phyloP scores from a whole-genome alignment of 2,329 filamentous ascomycete genomes.

The Epichloe elymi region DNA sequence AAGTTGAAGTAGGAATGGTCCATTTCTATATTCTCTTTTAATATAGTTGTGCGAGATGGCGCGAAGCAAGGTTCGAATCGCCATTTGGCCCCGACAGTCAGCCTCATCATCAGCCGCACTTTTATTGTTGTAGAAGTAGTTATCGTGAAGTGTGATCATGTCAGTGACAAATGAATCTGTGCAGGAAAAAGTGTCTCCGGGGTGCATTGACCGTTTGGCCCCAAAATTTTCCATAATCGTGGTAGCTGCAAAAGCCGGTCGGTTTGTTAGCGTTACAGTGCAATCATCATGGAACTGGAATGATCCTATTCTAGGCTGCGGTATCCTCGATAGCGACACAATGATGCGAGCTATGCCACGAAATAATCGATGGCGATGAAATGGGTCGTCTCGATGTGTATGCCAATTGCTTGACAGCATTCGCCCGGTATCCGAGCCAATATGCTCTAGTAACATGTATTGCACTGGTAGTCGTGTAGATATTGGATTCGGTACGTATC shows the following conservation, averaged over 20 bases:
- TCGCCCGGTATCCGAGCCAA: constrained; percentile 12
- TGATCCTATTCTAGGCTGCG: constrained; percentile 17
- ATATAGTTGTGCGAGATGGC: constrained; percentile 14
- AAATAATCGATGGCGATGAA: constrained; percentile 14
- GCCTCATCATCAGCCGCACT: constrained; percentile 9
- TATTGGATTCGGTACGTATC: constrained; percentile 1
- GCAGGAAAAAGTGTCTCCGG: constrained; percentile 17
- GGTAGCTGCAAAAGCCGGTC: constrained; percentile 13
- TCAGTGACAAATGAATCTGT: constrained; percentile 16
- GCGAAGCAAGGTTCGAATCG: constrained; percentile 12
- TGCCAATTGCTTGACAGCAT: constrained; percentile 17
- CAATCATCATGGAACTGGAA: constrained; percentile 17
- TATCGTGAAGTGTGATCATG: constrained; percentile 13
- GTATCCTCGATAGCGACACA: constrained; percentile 16
- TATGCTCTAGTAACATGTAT: constrained; percentile 16
- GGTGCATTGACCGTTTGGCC: constrained; percentile 16
- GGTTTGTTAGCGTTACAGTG: constrained; percentile 15
- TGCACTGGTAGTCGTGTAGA: constrained; percentile 3
- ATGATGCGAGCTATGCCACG: constrained; percentile 15
- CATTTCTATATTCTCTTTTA: constrained; percentile 10
- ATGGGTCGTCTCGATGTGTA: constrained; percentile 4
- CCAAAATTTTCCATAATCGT: constrained; percentile 22
- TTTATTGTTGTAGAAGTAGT: constrained; percentile 13
- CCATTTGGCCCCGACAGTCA: constrained; percentile 19
- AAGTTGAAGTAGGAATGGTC: constrained; percentile 17